A percentile compares a stretch with the other conserved stretches of the same genome.
Evolutionary conservation across 2,329 filamentous ascomycete genomes (phyloP).

Genomic region (Penicillium sp.): DNA sequence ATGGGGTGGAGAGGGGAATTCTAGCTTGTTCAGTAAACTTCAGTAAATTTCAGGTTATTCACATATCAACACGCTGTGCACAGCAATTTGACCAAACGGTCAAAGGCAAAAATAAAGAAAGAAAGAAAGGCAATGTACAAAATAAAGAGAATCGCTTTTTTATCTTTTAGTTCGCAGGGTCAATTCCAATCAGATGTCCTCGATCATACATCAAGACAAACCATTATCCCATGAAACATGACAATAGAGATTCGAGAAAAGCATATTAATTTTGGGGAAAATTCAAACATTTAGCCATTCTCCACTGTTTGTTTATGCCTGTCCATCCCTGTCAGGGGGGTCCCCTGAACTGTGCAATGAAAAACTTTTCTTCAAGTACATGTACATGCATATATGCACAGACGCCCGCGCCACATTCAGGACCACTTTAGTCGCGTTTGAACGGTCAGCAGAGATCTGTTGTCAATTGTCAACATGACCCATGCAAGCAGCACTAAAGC

Average conservation of each 20-base stretch:
- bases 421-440: background rate
- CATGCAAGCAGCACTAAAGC: constrained; percentile 13
- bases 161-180: background rate
- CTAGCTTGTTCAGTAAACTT: background rate
- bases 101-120: background rate
- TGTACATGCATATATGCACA: constrained; percentile 19
- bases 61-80: constrained; percentile 4
- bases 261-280: background rate
- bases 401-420: constrained; percentile 17
- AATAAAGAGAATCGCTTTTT: background rate
- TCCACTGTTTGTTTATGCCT: constrained; percentile 1
- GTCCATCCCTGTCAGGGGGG: constrained; percentile 9
- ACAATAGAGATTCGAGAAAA: background rate
- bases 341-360: constrained; percentile 10
- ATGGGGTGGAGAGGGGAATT: background rate
- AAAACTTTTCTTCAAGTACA: constrained; percentile 11
- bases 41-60: background rate
- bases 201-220: constrained; percentile 7
- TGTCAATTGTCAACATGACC: constrained; percentile 7
- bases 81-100: background rate
- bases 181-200: constrained; percentile 13
- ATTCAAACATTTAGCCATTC: background rate
- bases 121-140: background rate
- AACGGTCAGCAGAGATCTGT: constrained; percentile 9
- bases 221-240: constrained; percentile 5